These are phyloP conservation scores for Margaritispora aquatica DNA, from an alignment of 495 filamentous ascomycete species.

Conservation along the genomic window DNA sequence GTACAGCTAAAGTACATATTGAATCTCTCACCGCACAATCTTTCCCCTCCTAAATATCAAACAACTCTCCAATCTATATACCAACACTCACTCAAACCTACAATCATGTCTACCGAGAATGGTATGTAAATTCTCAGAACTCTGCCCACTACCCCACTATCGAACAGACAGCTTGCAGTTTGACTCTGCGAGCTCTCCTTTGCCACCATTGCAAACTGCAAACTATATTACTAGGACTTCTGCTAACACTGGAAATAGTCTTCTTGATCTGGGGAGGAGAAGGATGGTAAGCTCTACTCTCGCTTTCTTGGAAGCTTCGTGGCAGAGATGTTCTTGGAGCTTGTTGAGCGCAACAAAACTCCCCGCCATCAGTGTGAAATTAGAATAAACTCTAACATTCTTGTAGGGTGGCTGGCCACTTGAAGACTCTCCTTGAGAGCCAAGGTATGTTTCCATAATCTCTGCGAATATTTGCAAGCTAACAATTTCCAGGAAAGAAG, in stretches of 20 bases:
- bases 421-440: conserved; percentile 52
- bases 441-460: conserved; percentile 33
- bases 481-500: conserved; percentile 36
- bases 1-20: too few species aligned
- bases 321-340: too few species aligned
- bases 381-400: not conserved
- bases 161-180: too few species aligned
- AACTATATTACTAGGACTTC: not conserved
- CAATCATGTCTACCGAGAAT: not conserved
- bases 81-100: not conserved
- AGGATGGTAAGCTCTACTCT: conserved; percentile 35
- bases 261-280: conserved; percentile 58
- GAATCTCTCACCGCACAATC: not conserved
- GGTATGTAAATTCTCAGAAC: not conserved
- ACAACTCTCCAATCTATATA: not conserved
- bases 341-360: too few species aligned
- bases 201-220: not conserved
- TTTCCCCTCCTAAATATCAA: not conserved
- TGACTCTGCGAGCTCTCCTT: not conserved
- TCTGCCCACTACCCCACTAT: not conserved
- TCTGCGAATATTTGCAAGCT: not conserved
- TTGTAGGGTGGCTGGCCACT: conserved; percentile 47
- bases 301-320: too few species aligned
- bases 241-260: conserved; percentile 15
- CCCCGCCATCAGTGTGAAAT: too few species aligned